A percentile compares a stretch with the other conserved stretches of the same genome.
These are phyloP conservation scores for Zangia roseola DNA, from an alignment of 768 basidiomycete genomes.

Conservation along the genomic window DNA sequence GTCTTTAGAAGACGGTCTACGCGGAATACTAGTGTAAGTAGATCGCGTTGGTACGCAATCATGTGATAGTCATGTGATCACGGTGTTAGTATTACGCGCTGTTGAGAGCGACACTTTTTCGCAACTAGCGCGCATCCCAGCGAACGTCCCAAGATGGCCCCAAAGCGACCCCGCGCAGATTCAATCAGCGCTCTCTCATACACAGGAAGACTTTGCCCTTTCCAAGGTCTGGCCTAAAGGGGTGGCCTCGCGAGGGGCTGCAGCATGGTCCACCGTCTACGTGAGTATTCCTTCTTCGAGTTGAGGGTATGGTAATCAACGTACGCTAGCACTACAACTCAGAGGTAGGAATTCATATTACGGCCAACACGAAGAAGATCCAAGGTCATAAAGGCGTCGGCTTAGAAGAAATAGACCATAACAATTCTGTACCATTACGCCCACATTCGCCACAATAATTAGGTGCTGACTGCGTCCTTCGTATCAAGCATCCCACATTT, in stretches of 20 bases:
- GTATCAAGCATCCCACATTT: no score
- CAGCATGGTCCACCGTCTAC: no score
- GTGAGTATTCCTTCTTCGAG: conserved; percentile 38
- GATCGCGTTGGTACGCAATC: conserved; percentile 16
- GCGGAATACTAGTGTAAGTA: no score
- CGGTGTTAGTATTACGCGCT: conserved; percentile 6
- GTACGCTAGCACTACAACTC: conserved; percentile 50
- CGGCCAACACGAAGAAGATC: conserved; percentile 52
- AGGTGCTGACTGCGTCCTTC: no score
- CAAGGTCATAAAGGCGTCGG: conserved; percentile 55
- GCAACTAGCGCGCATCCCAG: neutral
- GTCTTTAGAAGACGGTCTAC: no score
- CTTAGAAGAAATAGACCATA: no score
- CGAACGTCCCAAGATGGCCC: conserved; percentile 12
- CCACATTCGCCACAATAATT: no score
- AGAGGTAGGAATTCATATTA: conserved; percentile 58
- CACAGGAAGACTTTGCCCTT: conserved; percentile 60
- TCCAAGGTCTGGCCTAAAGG: conserved; percentile 55
- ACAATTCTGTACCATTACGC: no score
- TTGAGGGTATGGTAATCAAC: neutral
- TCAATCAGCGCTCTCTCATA: conserved; percentile 26
- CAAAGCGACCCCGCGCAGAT: conserved; percentile 32
- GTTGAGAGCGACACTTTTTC: conserved; percentile 14
- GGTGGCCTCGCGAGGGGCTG: conserved; percentile 42
- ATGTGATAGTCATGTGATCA: conserved; percentile 18